These are phyloP conservation scores for Ambispora gerdemannii DNA, from an alignment of 192 early-diverging fungal species.

Conservation along the genomic window DNA sequence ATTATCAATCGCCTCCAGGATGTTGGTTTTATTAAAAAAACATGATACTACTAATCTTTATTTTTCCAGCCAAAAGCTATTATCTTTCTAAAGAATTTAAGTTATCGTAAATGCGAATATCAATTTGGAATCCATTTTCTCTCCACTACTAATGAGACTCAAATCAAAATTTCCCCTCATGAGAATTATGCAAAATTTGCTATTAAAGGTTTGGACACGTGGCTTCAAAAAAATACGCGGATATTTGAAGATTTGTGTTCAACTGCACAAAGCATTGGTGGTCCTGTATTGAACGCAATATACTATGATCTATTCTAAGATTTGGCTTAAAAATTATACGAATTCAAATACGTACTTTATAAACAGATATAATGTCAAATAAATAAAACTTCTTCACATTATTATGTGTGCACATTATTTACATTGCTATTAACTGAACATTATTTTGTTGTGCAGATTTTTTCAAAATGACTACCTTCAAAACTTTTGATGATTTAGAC, in stretches of 20 bases:
- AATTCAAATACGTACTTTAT: no score
- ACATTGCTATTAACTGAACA: no score
- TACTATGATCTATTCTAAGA: no score
- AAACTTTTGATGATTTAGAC: not conserved
- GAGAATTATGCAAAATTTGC: not conserved
- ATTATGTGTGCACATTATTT: no score
- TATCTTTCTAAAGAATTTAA: not conserved
- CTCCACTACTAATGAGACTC: not conserved
- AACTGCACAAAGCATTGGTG: not conserved
- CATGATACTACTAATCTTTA: not conserved
- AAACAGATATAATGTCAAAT: no score
- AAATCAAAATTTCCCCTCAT: not conserved
- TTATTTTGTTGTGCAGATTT: not conserved
- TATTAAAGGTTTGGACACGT: not conserved
- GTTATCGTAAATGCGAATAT: not conserved
- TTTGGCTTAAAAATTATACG: no score
- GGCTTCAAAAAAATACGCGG: not conserved
- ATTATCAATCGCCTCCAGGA: not conserved
- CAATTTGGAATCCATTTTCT: not conserved
- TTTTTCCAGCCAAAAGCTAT: not conserved
- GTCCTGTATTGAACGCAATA: not conserved
- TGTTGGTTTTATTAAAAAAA: not conserved
- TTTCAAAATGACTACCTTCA: not conserved
- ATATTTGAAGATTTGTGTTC: not conserved
- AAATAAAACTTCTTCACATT: no score